phyloP scores from a whole-genome alignment of 305 asterid species.

The Striga hermonthica region DNA sequence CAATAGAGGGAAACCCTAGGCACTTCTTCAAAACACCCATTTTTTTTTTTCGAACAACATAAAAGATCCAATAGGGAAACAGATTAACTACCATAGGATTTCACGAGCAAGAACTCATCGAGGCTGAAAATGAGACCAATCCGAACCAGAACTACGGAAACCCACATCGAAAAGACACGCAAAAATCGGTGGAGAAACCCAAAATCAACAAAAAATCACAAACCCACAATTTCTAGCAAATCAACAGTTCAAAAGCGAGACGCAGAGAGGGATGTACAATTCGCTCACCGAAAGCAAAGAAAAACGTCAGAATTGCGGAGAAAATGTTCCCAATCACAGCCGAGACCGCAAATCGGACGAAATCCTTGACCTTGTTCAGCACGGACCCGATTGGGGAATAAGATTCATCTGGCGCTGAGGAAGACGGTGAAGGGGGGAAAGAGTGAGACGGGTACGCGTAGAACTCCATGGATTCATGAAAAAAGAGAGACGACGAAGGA shows the following conservation, averaged over 20 bases:
- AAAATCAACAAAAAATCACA: slow-evolving; percentile 3
- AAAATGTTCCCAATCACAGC: slow-evolving; percentile 75
- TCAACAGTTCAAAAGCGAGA: slow-evolving; percentile 5
- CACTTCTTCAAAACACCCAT: not conserved
- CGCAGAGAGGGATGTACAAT: not conserved
- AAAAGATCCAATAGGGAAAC: slow-evolving; percentile 25
- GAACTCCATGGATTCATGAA: slow-evolving; percentile 57
- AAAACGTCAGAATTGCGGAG: slow-evolving; percentile 84
- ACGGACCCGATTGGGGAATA: slow-evolving; percentile 43
- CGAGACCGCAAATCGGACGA: slow-evolving; percentile 62
- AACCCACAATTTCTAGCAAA: not conserved
- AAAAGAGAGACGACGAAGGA: slow-evolving; percentile 19
- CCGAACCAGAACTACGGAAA: slow-evolving; percentile 31
- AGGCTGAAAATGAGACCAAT: slow-evolving; percentile 24
- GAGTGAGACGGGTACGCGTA: slow-evolving; percentile 67
- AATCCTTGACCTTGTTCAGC: slow-evolving; percentile 60
- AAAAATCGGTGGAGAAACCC: slow-evolving; percentile 31
- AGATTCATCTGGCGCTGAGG: slow-evolving; percentile 31
- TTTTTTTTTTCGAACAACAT: not conserved
- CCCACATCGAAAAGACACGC: slow-evolving; percentile 27
- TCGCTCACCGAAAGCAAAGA: slow-evolving; percentile 79
- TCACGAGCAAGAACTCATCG: slow-evolving; percentile 12
- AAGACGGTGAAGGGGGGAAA: slow-evolving; percentile 49
- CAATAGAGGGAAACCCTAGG: not conserved
- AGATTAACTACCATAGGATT: slow-evolving; percentile 2